Base-by-base conservation (phyloP, 176 grass and related monocot species). In the Oropetium thomaeum region DNA sequence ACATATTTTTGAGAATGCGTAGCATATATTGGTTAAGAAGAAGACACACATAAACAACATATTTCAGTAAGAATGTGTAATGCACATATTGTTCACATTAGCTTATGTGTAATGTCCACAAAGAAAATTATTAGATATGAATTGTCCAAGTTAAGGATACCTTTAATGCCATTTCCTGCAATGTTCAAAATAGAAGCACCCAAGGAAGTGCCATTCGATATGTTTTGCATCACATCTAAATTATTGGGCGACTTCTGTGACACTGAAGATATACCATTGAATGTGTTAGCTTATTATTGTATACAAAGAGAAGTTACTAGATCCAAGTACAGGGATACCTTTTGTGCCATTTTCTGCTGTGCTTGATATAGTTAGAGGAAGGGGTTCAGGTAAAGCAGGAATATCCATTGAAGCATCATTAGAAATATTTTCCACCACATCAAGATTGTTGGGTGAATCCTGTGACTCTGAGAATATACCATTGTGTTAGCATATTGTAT, bases 391-490 rank as follows among this genome's bases (percentile, higher is more conserved):
- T 40, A 84, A 62, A 63, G 23, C 30, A 8, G 15, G 28, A 38
- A 70, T 49, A 80, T 53, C 62, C 3, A 52, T 7, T 39, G 35
- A 68, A 73, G 27, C 30, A 52, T 65, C 41, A 47, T 73, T 77
- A 9, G 54, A 54, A 15, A 59, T 41, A 84, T 80, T 80, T 67
- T 26, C 13, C 5, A 33, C 8, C 20, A 12, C 30, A 19, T 45
- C 54, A 70, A 57, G 33, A 48, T 83, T 64, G 27, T 55, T 41
- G 41, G 58, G 58, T 23, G 32, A 15, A 22, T 47, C 54, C 35
- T 68, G 80, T 27, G 83, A 60, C 51, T 84, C 81, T 79, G 81
- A 55, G n/a, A 30, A 73, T n/a, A 79, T 5, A 57, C n/a, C n/a
- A n/a, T 25, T 38, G 61, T 19, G 8, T 83, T 58, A 74, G 33